Evolutionary conservation across 1,139 yeast species (phyloP).

Genomic region (Protomyces gravidus): DNA sequence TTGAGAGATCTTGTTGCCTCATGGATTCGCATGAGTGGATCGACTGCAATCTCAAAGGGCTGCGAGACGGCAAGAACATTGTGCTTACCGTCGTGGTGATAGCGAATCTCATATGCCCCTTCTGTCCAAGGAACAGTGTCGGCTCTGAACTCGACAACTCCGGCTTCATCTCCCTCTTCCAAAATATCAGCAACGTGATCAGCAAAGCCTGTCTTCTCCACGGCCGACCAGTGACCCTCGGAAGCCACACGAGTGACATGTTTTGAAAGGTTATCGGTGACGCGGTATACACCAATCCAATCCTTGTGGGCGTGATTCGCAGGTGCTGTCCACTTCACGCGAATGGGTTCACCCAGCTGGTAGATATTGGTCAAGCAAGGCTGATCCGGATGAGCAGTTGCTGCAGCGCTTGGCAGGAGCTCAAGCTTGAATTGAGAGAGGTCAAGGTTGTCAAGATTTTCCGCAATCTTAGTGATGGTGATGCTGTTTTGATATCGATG

Average conservation of each 20-base stretch:
- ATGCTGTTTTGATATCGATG: conserved; percentile 13
- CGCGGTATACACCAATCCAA: conserved; percentile 76
- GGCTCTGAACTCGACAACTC: conserved; percentile 52
- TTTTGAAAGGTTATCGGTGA: conserved; percentile 58
- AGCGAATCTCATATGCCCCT: conserved; percentile 73
- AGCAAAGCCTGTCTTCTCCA: conserved; percentile 42
- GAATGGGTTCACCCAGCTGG: conserved; percentile 53
- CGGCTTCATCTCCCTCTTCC: conserved; percentile 41
- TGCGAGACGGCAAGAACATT: conserved; percentile 63
- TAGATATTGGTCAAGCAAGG: conserved; percentile 34
- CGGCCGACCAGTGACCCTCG: conserved; percentile 65
- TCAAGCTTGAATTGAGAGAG: not conserved
- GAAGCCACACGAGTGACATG: conserved; percentile 61
- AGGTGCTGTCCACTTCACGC: conserved; percentile 58
- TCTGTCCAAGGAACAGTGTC: conserved; percentile 60
- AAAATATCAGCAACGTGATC: conserved; percentile 37
- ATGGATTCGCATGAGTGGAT: not conserved
- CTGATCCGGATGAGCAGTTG: not conserved
- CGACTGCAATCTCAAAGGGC: conserved; percentile 59
- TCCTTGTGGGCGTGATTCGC: conserved; percentile 48
- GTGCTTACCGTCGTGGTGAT: conserved; percentile 66
- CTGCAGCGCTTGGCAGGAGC: not conserved
- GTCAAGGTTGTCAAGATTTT: not conserved
- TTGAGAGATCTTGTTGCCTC: not conserved
- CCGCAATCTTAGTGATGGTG: conserved; percentile 11